Evolutionary conservation across 768 basidiomycete species (phyloP), one percentile per base, ranked within the genome.

Genomic region (Suillus brevipes): DNA sequence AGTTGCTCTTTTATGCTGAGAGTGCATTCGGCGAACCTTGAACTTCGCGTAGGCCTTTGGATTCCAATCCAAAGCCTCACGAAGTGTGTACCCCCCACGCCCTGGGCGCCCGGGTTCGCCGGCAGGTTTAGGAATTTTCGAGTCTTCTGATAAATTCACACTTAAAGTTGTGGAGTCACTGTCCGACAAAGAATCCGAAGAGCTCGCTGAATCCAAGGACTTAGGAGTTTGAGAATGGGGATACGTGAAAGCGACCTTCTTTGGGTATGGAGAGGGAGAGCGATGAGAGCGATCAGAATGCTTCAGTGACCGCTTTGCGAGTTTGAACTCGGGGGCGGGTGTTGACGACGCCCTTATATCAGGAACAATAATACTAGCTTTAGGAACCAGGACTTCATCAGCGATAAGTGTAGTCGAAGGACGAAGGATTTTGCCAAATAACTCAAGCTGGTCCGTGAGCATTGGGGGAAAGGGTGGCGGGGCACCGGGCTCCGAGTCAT

Each of bases 31-130:
- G 57, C 49, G 42, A 59, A 75, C 75, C 70, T 73, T 70, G n/a
- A 76, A 52, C 36, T 64, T 68, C 0, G 20, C 1, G 18, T 61
- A 76, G 3, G 53, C 20, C 42, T 68, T 68, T 6, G 56, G 56
- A 20, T 69, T 62, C 73, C 73, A 75, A 8, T 56, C 47, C 4
- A 75, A 49, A 0, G 65, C 68, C 0, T 61, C 65, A 53, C 68
- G 47, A 12, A 76, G 66, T 12, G 56, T 74, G 43, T 76, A 76
- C 1, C 75, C 71, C 10, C 73, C 74, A 1, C 50, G 47, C 6
- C 71, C 68, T 23, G 72, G 71, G 13, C 61, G 53, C 18, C 72
- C 72, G 16, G 65, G 69, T 52, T 76, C 69, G 0, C 72, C 71
- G 3, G 18, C 20, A 5, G 73, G 75, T 42, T 76, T 76, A 38